Percentiles rank a stretch among this genome's conserved stretches.
phyloP scores from a whole-genome alignment of 2,329 filamentous ascomycete genomes.

The Coniochaeta hoffmannii region DNA sequence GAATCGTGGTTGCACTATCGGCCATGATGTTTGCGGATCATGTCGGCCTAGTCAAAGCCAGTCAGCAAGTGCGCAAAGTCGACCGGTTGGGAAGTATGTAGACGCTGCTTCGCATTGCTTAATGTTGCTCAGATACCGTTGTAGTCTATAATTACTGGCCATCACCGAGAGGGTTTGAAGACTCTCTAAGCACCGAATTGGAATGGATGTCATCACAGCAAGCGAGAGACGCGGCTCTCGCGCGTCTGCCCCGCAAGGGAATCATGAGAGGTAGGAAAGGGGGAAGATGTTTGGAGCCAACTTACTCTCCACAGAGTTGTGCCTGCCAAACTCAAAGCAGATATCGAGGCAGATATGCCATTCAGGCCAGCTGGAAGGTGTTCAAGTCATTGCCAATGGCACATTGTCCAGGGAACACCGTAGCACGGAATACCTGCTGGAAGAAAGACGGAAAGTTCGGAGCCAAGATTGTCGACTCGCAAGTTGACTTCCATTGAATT shows the following conservation, averaged over 20 bases:
- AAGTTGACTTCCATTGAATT: neutral
- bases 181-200: conserved; percentile 46
- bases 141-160: conserved; percentile 74
- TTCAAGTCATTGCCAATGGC: neutral
- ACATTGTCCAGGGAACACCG: neutral
- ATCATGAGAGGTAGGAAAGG: neutral
- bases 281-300: neutral
- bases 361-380: neutral
- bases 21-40: conserved; percentile 37
- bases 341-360: neutral
- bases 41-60: conserved; percentile 31
- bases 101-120: neutral
- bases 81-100: neutral
- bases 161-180: conserved; percentile 54
- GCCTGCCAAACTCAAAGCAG: neutral
- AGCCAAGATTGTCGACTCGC: neutral
- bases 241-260: conserved; percentile 5
- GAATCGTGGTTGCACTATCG: conserved; percentile 22
- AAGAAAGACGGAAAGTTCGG: neutral
- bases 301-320: neutral
- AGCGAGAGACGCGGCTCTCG: conserved; percentile 12
- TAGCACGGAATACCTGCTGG: neutral
- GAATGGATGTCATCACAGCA: conserved; percentile 51
- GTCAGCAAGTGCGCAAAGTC: conserved; percentile 9
- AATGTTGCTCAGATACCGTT: conserved; percentile 81